Conservation (phyloP, 2,329 filamentous ascomycete species). For the Stagonosporopsis cucurbitacearum region DNA sequence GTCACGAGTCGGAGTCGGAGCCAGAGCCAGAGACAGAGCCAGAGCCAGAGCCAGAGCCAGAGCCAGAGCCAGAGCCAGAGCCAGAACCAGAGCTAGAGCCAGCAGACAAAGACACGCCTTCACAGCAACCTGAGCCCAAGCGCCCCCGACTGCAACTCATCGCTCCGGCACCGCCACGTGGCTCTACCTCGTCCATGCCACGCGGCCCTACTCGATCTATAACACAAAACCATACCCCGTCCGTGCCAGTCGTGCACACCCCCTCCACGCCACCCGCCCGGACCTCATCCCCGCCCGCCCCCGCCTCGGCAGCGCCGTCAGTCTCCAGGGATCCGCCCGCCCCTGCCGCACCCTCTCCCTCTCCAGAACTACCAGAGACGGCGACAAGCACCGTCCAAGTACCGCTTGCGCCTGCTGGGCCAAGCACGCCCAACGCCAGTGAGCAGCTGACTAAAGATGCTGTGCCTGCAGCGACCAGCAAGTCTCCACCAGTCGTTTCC, state of each 20-base stretch:
- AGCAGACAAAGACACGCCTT: conserved; percentile 36
- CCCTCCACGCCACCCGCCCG: too few species aligned
- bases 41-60: too few species aligned
- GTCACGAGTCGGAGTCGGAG: conserved; percentile 33
- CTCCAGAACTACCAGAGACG: conserved; percentile 15
- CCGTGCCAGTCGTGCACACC: too few species aligned
- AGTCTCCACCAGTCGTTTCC: conserved; percentile 13
- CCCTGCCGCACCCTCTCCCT: conserved; percentile 3
- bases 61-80: too few species aligned
- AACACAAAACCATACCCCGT: too few species aligned
- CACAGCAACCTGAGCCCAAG: conserved; percentile 41
- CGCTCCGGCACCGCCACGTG: conserved; percentile 12
- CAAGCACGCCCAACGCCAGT: conserved; percentile 43
- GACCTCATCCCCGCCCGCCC: conserved; percentile 10
- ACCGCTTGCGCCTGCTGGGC: conserved; percentile 55
- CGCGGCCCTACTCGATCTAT: too few species aligned
- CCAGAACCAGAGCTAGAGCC: conserved; percentile 31
- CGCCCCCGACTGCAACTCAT: conserved; percentile 34
- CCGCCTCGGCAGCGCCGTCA: conserved; percentile 17
- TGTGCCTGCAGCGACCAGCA: conserved; percentile 20
- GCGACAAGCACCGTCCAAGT: conserved; percentile 41
- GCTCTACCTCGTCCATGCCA: conserved; percentile 2
- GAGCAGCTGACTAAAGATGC: too few species aligned
- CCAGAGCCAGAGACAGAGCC: too few species aligned
- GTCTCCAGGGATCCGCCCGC: neutral